Conservation (phyloP, 495 filamentous ascomycete species). For the Penicilliopsis zonata region DNA sequence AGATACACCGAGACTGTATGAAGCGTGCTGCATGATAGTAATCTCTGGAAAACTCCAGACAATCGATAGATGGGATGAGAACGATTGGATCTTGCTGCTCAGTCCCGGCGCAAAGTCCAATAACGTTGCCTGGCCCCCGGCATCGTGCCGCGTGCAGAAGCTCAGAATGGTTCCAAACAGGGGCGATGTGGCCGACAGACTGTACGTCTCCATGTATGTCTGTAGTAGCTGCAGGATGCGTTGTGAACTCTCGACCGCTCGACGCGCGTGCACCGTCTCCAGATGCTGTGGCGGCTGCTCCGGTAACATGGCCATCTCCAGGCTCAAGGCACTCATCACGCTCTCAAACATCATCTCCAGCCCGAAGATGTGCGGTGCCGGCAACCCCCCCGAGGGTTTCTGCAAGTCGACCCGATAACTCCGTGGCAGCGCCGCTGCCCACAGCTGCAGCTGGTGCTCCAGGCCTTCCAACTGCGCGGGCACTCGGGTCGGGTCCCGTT, state of each 20-base stretch:
- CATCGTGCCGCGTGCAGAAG: slow-evolving; percentile 9
- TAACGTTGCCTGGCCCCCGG: not conserved
- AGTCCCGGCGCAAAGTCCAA: slow-evolving; percentile 20
- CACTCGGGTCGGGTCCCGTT: slow-evolving; percentile 14
- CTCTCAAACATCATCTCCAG: slow-evolving; percentile 30
- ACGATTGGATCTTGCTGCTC: slow-evolving; percentile 17
- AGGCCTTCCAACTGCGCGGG: slow-evolving; percentile 20
- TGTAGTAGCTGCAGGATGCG: slow-evolving; percentile 21
- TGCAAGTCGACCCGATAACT: slow-evolving; percentile 24
- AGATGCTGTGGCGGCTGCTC: slow-evolving; percentile 13
- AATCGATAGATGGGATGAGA: slow-evolving; percentile 21
- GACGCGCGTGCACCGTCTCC: slow-evolving; percentile 12
- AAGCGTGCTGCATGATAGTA: no score
- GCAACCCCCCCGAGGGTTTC: slow-evolving; percentile 11
- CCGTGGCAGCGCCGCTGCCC: slow-evolving; percentile 20
- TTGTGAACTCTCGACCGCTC: slow-evolving; percentile 21
- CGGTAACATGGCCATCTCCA: slow-evolving; percentile 18
- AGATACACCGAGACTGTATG: no score
- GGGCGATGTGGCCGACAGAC: slow-evolving; percentile 23
- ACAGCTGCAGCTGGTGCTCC: slow-evolving; percentile 25
- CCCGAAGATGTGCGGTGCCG: slow-evolving; percentile 27
- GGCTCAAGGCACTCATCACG: slow-evolving; percentile 15
- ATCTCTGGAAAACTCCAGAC: slow-evolving; percentile 15
- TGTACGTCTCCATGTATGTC: slow-evolving; percentile 26
- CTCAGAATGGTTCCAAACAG: slow-evolving; percentile 23